These are phyloP conservation scores for Salvia miltiorrhiza DNA, from an alignment of 257 asterid species.

Conservation along the genomic window DNA sequence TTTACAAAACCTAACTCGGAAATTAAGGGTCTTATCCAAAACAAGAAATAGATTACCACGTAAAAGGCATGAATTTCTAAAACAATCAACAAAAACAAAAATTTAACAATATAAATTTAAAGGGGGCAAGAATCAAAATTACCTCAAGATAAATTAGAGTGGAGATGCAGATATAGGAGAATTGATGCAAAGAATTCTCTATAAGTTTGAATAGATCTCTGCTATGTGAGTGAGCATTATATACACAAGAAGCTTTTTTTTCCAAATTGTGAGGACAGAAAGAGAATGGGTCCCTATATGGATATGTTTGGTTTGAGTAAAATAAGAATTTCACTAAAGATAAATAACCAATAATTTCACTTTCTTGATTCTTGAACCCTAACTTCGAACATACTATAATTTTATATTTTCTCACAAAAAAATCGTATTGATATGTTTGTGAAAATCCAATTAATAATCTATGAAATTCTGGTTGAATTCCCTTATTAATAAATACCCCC, in stretches of 20 bases:
- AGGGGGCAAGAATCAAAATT: constrained; percentile 15
- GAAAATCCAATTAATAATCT: no score
- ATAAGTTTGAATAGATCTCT: constrained; percentile 16
- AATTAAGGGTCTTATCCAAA: not conserved
- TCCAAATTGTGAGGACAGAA: constrained; percentile 27
- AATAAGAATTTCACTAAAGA: no score
- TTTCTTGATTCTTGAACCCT: no score
- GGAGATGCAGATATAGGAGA: not conserved
- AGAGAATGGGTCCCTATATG: constrained; percentile 8
- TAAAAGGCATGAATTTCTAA: not conserved
- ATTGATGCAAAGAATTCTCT: constrained; percentile 6
- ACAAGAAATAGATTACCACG: not conserved
- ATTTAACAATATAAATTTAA: not conserved
- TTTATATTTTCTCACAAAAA: no score
- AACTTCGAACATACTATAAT: no score
- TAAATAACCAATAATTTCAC: no score
- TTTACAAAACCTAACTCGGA: not conserved
- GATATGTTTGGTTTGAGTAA: constrained; percentile 6
- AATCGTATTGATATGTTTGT: no score
- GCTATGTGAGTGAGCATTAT: not conserved
- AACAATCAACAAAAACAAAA: not conserved
- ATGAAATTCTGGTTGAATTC: no score
- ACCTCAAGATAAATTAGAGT: constrained; percentile 21
- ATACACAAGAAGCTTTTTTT: not conserved
- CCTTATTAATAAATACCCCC: no score